These are phyloP conservation scores for Leccinum variicolor DNA, from an alignment of 768 basidiomycete species.

Conservation along the genomic window DNA sequence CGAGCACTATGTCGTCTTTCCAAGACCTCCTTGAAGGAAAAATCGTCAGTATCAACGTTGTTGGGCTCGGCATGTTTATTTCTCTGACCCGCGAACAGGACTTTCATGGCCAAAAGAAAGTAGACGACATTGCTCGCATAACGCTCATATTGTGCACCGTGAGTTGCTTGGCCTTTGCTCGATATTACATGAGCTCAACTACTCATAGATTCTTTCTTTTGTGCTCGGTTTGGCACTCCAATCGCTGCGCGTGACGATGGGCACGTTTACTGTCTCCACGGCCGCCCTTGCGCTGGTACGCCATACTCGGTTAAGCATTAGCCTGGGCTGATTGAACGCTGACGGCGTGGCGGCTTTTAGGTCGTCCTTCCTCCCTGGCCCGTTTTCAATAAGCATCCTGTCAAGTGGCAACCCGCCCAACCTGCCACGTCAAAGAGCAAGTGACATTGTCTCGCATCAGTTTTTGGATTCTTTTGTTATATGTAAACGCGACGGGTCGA, in stretches of 20 bases:
- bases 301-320: no score
- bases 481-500: background rate
- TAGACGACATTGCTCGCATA: conserved; percentile 23
- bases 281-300: conserved; percentile 22
- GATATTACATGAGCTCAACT: background rate
- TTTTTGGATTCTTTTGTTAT: background rate
- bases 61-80: background rate
- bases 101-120: conserved; percentile 30
- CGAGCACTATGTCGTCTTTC: conserved; percentile 21
- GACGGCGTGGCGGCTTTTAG: conserved; percentile 31
- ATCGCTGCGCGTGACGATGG: conserved; percentile 25
- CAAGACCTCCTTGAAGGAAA: conserved; percentile 29
- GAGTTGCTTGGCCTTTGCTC: conserved; percentile 1
- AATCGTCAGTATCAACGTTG: conserved; percentile 20
- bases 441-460: conserved; percentile 5
- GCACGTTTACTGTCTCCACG: conserved; percentile 20
- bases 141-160: conserved; percentile 24
- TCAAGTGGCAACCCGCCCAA: conserved; percentile 25
- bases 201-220: conserved; percentile 28
- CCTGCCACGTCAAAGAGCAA: conserved; percentile 19
- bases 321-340: background rate
- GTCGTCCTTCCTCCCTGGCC: conserved; percentile 69
- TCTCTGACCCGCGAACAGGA: conserved; percentile 21
- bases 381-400: conserved; percentile 28
- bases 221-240: conserved; percentile 28